Conservation (phyloP, 1,284 basidiomycete genomes). For the Wolfiporia cocos region DNA sequence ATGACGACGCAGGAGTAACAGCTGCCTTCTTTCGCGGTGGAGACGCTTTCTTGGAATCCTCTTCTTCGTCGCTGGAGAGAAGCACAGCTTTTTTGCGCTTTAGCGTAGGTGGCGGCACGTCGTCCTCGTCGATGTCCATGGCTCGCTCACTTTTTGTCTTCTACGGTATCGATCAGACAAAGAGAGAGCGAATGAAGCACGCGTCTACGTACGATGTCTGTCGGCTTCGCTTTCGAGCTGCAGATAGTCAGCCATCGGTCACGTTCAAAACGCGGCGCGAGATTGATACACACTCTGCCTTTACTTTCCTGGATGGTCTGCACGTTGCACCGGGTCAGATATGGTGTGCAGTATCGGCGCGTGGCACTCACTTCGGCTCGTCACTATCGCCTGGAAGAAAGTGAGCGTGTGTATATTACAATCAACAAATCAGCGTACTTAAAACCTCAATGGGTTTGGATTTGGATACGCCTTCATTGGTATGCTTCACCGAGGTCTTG, state of each 20-base stretch:
- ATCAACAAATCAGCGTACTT: background rate
- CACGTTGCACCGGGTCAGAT: too few relatives aligned
- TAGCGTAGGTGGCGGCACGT: constrained; percentile 8
- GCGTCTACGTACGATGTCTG: background rate
- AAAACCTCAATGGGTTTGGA: background rate
- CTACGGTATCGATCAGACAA: constrained; percentile 5
- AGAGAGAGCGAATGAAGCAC: too few relatives aligned
- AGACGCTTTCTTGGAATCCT: constrained; percentile 11
- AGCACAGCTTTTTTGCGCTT: constrained; percentile 29
- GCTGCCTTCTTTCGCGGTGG: constrained; percentile 39
- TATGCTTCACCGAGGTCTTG: too few relatives aligned
- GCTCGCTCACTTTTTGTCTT: constrained; percentile 21
- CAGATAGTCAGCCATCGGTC: background rate
- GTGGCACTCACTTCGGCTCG: background rate
- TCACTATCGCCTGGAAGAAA: background rate
- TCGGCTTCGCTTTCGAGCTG: background rate
- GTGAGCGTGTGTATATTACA: background rate
- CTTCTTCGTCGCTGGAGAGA: constrained; percentile 28
- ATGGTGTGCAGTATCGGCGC: too few relatives aligned
- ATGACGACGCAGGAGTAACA: constrained; percentile 19
- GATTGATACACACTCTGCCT: too few relatives aligned
- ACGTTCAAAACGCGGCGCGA: too few relatives aligned
- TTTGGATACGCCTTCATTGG: too few relatives aligned
- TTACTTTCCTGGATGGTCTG: too few relatives aligned
- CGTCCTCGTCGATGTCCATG: constrained; percentile 19